These are phyloP conservation scores for Cicer yamashitae DNA, from an alignment of 306 rosid species.

Conservation along the genomic window DNA sequence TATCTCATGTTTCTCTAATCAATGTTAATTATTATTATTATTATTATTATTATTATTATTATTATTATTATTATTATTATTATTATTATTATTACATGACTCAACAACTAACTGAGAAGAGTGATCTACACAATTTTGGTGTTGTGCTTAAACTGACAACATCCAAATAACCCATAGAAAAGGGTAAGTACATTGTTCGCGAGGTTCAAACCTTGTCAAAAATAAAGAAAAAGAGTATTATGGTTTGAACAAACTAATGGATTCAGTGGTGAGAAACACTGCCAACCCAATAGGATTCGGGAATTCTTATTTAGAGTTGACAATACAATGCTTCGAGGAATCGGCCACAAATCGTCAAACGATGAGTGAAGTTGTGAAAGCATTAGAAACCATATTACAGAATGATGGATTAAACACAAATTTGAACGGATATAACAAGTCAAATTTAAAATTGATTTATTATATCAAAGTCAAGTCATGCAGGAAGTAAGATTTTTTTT, in stretches of 20 bases:
- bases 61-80: no score
- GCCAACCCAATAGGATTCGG: slow-evolving; percentile 62
- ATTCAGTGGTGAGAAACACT: slow-evolving; percentile 62
- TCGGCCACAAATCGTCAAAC: slow-evolving; percentile 81
- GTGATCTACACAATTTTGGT: slow-evolving; percentile 90
- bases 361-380: slow-evolving; percentile 84
- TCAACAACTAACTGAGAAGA: slow-evolving; percentile 85
- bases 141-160: slow-evolving; percentile 87
- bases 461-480: no score
- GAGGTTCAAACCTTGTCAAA: slow-evolving; percentile 62
- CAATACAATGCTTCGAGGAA: slow-evolving; percentile 88
- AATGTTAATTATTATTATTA: no score
- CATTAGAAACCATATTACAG: slow-evolving; percentile 71
- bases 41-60: no score
- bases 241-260: slow-evolving; percentile 75
- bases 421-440: slow-evolving; percentile 39
- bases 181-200: slow-evolving; percentile 83
- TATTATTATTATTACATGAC: slow-evolving; percentile 97
- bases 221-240: slow-evolving; percentile 63
- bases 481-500: no score
- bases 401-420: slow-evolving; percentile 86
- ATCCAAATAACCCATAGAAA: slow-evolving; percentile 82
- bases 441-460: no score
- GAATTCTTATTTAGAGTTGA: slow-evolving; percentile 68
- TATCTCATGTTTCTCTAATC: no score